Evolutionary conservation across 1,284 basidiomycete species (phyloP), one percentile per base, ranked within the genome.

Genomic region (Agaricales sp.): DNA sequence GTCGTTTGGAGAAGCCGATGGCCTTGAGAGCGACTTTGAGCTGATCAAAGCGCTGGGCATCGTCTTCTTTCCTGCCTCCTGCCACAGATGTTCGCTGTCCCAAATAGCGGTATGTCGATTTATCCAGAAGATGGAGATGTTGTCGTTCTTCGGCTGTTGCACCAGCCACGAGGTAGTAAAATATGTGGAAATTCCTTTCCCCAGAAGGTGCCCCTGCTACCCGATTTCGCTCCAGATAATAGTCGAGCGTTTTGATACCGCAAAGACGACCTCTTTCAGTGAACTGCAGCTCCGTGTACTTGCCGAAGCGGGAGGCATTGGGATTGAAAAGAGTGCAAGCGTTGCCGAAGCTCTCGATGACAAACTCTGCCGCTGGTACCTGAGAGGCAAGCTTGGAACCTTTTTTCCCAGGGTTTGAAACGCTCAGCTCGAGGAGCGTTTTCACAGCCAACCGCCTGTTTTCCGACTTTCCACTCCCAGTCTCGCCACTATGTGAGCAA

Each of bases 171-270:
- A 98, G 80, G 66, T 96, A 94, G 66, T 97, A 95, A 67, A 98
- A 96, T 45, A 95, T 89, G 65, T 98, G 93, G 66, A 98, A 99
- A 58, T 95, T 97, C 21, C 93, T 80, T 65, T 96, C 92, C 49
- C 91, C 91, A 0, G 79, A 86, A 2, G 85, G 85, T 0, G 85
- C 80, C 38, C 81, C 80, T 3, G 87, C 77, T 16, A 95, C 89
- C 14, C 91, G 80, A 52, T 84, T 87, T 43, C 88, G 78, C 65
- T 99, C 93, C 51, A 99, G 78, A 68, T 95, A 97, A 70, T 99
- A 99, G 61, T 98, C 92, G 56, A 98, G 82, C 0, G 91, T 95
- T 67, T 98, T 99, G 61, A 93, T 71, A 55, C 96, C 95, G 48
- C 78, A 82, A 0, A 99, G 69, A 11, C 91, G 78, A 4, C 94